A percentile compares a stretch with the other conserved stretches of the same genome.
Evolutionary conservation across 2,329 filamentous ascomycete genomes (phyloP).

Genomic region (Apiospora kogelbergensis): DNA sequence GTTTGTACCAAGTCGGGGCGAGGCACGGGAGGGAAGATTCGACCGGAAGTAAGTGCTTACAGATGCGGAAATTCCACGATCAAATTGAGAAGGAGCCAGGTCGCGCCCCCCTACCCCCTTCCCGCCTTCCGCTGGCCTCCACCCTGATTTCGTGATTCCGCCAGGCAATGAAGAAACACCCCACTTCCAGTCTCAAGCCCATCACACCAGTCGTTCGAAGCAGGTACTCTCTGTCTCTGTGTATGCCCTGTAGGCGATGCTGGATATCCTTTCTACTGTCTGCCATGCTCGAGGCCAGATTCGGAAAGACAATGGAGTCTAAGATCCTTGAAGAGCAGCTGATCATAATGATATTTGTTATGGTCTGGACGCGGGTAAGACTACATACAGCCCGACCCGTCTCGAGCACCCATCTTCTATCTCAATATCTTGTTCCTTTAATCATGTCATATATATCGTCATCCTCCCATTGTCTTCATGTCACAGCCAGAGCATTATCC

Average conservation of each 20-base stretch:
- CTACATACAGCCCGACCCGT: slow-evolving; percentile 12
- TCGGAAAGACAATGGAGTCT: slow-evolving; percentile 21
- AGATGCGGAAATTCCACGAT: not conserved
- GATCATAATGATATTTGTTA: slow-evolving; percentile 22
- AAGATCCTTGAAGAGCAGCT: slow-evolving; percentile 15
- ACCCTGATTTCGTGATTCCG: not conserved
- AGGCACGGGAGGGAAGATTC: not conserved
- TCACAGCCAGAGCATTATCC: slow-evolving; percentile 3
- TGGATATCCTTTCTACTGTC: slow-evolving; percentile 11
- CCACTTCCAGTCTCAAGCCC: not conserved
- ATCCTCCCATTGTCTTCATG: slow-evolving; percentile 10
- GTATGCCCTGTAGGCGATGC: not conserved
- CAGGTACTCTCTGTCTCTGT: not conserved
- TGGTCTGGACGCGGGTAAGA: slow-evolving; percentile 16
- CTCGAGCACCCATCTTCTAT: slow-evolving; percentile 14
- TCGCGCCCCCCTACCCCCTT: not conserved
- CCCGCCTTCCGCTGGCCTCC: not conserved
- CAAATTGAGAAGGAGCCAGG: not conserved
- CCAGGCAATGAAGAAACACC: not conserved
- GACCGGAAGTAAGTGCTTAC: not conserved
- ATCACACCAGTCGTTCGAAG: not conserved
- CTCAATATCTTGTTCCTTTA: not conserved
- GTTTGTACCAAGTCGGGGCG: not conserved
- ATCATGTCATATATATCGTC: not conserved
- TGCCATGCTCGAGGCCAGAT: slow-evolving; percentile 17